A percentile compares a stretch with the other conserved stretches of the same genome.
phyloP scores from a whole-genome alignment of 495 filamentous ascomycete species.

The Penicillium coffeae region DNA sequence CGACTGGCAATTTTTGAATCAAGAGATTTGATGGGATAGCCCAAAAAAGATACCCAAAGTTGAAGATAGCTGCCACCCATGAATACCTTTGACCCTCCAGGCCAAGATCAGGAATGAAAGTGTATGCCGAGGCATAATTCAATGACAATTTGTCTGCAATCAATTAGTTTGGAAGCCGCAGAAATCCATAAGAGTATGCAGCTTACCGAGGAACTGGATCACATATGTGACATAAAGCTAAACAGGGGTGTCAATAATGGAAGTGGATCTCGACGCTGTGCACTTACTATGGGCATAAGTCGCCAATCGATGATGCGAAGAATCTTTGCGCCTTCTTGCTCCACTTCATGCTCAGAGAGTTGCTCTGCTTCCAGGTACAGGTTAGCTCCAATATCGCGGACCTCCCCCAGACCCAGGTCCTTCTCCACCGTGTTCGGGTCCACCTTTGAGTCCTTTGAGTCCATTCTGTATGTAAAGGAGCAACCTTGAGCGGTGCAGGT shows the following conservation, averaged over 20 bases:
- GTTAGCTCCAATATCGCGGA: slow-evolving; percentile 29
- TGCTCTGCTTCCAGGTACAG: slow-evolving; percentile 31
- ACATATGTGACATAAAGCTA: slow-evolving; percentile 37
- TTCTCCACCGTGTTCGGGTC: slow-evolving; percentile 19
- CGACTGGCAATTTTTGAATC: slow-evolving; percentile 53
- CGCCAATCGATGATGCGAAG: slow-evolving; percentile 33
- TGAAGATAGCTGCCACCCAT: slow-evolving; percentile 51
- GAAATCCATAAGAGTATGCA: background rate
- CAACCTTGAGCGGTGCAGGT: background rate
- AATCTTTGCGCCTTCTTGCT: slow-evolving; percentile 27
- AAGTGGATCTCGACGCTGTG: background rate
- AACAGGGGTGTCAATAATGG: background rate
- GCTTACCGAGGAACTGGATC: slow-evolving; percentile 33
- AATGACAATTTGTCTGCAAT: slow-evolving; percentile 32
- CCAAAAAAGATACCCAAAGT: slow-evolving; percentile 48
- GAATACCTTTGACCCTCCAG: slow-evolving; percentile 54
- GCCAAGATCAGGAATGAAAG: slow-evolving; percentile 33
- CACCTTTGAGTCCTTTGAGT: slow-evolving; percentile 19
- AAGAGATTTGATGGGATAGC: slow-evolving; percentile 52
- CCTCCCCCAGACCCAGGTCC: slow-evolving; percentile 20
- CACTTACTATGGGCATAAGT: slow-evolving; percentile 32
- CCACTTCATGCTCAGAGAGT: slow-evolving; percentile 29
- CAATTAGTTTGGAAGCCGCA: background rate
- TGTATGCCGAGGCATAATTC: slow-evolving; percentile 41
- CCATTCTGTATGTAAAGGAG: background rate